These are phyloP conservation scores for Coemansia sp. DNA, from an alignment of 192 early-diverging fungal species.

Conservation along the genomic window DNA sequence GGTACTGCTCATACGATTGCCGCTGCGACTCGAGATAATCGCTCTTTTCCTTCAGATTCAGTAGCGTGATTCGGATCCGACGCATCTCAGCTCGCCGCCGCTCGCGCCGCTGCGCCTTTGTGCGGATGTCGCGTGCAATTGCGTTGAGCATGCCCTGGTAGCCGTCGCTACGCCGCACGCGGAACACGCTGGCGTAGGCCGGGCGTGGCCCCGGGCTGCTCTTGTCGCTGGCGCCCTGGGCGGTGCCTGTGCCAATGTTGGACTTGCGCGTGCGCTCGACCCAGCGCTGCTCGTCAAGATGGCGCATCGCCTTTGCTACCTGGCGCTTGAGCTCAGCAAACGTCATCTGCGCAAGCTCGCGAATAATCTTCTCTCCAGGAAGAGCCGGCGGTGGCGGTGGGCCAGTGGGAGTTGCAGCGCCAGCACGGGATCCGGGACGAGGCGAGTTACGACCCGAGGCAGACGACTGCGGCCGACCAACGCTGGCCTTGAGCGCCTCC, in stretches of 20 bases:
- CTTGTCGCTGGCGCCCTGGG: slow-evolving; percentile 5
- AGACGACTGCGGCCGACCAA: slow-evolving; percentile 22
- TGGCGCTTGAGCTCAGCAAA: slow-evolving; percentile 80
- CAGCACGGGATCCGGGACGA: background rate
- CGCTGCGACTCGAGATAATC: slow-evolving; percentile 84
- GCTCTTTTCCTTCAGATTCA: slow-evolving; percentile 81
- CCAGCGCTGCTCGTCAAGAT: slow-evolving; percentile 72
- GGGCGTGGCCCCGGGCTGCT: slow-evolving; percentile 19
- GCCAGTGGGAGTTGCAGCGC: slow-evolving; percentile 10
- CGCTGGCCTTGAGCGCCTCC: slow-evolving; percentile 18
- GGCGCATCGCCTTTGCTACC: slow-evolving; percentile 76
- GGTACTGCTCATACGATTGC: slow-evolving; percentile 87
- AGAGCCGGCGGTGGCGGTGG: slow-evolving; percentile 44
- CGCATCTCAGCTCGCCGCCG: slow-evolving; percentile 71
- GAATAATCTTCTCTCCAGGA: slow-evolving; percentile 49
- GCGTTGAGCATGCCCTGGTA: slow-evolving; percentile 94
- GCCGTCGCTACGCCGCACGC: slow-evolving; percentile 60
- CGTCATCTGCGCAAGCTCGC: slow-evolving; percentile 59
- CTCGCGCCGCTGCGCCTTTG: slow-evolving; percentile 81
- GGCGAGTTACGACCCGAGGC: slow-evolving; percentile 44
- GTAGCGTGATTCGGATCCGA: slow-evolving; percentile 74
- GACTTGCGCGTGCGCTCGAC: slow-evolving; percentile 59
- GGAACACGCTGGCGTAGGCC: slow-evolving; percentile 49
- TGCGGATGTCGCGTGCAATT: slow-evolving; percentile 91
- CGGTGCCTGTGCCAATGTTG: slow-evolving; percentile 49